Evolutionary conservation across 2,329 filamentous ascomycete genomes (phyloP), one percentile per base, ranked within the genome.

Genomic region (Biscogniauxia marginata): DNA sequence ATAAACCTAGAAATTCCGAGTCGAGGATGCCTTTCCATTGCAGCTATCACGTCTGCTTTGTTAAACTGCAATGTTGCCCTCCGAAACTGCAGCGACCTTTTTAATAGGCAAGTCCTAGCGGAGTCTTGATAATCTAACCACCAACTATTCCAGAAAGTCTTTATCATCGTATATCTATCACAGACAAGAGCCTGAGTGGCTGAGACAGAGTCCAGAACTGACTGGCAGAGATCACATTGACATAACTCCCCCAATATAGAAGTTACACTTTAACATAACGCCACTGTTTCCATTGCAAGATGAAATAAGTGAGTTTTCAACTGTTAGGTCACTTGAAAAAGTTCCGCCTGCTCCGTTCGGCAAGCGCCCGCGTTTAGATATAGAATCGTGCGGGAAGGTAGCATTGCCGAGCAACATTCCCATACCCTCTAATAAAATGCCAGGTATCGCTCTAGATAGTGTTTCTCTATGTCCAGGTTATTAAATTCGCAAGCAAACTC

Each of bases 71-170:
- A 16, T 39, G 30, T 16, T 16, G 13, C 30, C 30, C 30, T 39
- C 30, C 30, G n/a, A 39, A 39, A 16, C 9, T 16, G n/a, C 30
- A 39, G 13, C 30, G n/a, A 16, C 30, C n/a, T 49, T 46, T 48
- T 47, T 46, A 50, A 56, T 39, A 53, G 45, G 46, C 34, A 50
- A 51, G 23, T 47, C 43, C 16, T 50, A 52, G 34, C 46, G 45
- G 16, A 39, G 51, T 52, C 11, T 44, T 34, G 13, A n/a, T n/a
- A n/a, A 16, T 5, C 46, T 47, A 47, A 24, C 13, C 7, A 49
- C 23, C 22, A 25, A 19, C 7, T 49, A 25, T 49, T 16, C 9
- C 16, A 30, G 25, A 18, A 22, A n/a, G 22, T 2, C 2, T 11
- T 49, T 23, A n/a, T 9, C 22, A 30, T n/a, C n/a, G 23, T n/a